These are phyloP conservation scores for Talaromyces sp. DNA, from an alignment of 2,329 filamentous ascomycete genomes.

Conservation along the genomic window DNA sequence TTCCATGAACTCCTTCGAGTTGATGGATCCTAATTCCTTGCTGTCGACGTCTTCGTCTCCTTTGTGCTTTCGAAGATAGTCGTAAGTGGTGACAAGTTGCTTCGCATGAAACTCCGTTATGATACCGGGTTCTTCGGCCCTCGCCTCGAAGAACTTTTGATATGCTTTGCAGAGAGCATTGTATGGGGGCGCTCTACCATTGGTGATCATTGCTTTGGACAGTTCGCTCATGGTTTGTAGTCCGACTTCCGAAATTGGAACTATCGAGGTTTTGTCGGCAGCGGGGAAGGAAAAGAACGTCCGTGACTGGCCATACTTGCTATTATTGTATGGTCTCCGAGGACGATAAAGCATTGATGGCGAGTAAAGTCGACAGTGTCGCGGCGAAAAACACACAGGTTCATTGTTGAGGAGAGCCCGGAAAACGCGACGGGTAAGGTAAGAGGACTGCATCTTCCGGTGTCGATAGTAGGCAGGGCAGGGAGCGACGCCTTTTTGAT, in stretches of 20 bases:
- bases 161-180: slow-evolving; percentile 65
- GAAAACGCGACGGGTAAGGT: slow-evolving; percentile 45
- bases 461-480: background rate
- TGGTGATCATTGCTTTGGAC: slow-evolving; percentile 59
- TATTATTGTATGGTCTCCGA: slow-evolving; percentile 27
- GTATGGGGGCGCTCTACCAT: slow-evolving; percentile 61
- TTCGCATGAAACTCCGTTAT: slow-evolving; percentile 66
- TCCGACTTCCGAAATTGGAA: slow-evolving; percentile 52
- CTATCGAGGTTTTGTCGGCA: slow-evolving; percentile 59
- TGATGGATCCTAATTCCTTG: slow-evolving; percentile 35
- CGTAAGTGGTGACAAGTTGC: slow-evolving; percentile 58
- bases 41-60: slow-evolving; percentile 32
- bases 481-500: background rate
- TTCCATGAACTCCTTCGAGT: slow-evolving; percentile 40
- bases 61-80: slow-evolving; percentile 50
- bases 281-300: slow-evolving; percentile 34
- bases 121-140: slow-evolving; percentile 43
- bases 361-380: slow-evolving; percentile 30
- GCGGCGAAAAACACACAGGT: slow-evolving; percentile 41
- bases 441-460: slow-evolving; percentile 39
- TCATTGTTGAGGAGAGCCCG: slow-evolving; percentile 45
- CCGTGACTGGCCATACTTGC: slow-evolving; percentile 36
- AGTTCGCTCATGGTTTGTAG: slow-evolving; percentile 69
- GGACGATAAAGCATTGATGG: slow-evolving; percentile 23
- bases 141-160: slow-evolving; percentile 60